Percentiles rank a stretch among this genome's conserved stretches.
phyloP scores from a whole-genome alignment of 176 grass and related monocot genomes.

The Oryza glaberrima region DNA sequence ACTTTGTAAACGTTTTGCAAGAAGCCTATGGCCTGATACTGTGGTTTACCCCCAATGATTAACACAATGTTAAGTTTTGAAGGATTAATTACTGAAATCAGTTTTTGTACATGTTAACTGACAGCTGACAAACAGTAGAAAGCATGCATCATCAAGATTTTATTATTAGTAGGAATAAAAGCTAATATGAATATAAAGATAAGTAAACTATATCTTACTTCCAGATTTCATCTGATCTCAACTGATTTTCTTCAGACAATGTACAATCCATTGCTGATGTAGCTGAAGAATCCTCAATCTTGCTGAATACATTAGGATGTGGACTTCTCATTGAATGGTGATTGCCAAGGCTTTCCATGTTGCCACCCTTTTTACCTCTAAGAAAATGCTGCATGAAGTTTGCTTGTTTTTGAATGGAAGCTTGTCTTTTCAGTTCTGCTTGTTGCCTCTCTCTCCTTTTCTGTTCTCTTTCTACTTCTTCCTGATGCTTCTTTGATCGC shows the following conservation, averaged over 20 bases:
- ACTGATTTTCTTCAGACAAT: constrained; percentile 44
- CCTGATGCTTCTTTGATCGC: constrained; percentile 62
- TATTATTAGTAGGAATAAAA: not conserved
- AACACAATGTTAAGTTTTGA: no score
- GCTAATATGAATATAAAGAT: not conserved
- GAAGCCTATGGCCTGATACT: not conserved
- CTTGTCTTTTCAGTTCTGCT: constrained; percentile 53
- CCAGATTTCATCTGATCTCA: constrained; percentile 43
- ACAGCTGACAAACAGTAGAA: not conserved
- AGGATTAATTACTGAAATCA: not conserved
- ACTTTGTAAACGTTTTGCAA: not conserved
- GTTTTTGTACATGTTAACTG: not conserved
- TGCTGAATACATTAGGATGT: constrained; percentile 24
- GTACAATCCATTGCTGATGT: constrained; percentile 65
- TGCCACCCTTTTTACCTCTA: constrained; percentile 46
- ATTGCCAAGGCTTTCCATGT: constrained; percentile 33
- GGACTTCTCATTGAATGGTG: constrained; percentile 14
- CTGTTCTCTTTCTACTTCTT: constrained; percentile 45
- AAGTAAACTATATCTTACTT: constrained; percentile 45
- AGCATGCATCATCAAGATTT: not conserved
- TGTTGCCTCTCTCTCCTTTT: constrained; percentile 59
- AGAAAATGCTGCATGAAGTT: constrained; percentile 69
- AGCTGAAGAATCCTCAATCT: constrained; percentile 33
- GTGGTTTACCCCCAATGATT: no score
- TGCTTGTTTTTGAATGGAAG: constrained; percentile 57